Base-by-base conservation (phyloP, 2,329 filamentous ascomycete genomes). In the Bretziella fagacearum region DNA sequence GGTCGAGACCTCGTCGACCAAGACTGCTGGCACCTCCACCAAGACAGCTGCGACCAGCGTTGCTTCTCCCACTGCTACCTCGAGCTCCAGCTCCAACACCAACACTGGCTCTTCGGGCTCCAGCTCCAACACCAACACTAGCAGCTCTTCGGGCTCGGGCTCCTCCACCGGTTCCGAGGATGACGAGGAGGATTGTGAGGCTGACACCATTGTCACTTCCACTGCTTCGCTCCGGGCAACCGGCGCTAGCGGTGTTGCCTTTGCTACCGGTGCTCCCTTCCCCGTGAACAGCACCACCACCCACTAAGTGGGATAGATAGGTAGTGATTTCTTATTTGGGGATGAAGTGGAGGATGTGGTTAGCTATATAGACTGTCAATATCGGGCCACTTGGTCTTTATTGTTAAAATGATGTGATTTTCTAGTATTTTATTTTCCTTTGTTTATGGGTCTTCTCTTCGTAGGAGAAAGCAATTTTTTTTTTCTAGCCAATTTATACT, bases 211-310 rank as follows among this genome's bases (percentile, higher is more conserved):
- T 3, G 56, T 56, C 53, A 55, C 57, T 13, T 20, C 26, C 4
- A 44, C 57, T 57, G 50, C 50, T 55, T 30, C 53, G n/a, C 25
- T 57, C 30, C 60, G 58, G 29, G 58, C 62, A 51, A 63, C 62
- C 46, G 59, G 63, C 43, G 58, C 49, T 37, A 46, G 49, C 22
- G 44, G 46, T 42, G 39, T 55, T 25, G 57, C 55, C 36, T 58
- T 55, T 25, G 55, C 55, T 25, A 56, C 54, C 41, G 54, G 56
- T 27, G 58, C 66, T 53, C 66, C 60, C 60, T 66, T 66, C 43
- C 58, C 56, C 52, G 55, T 51, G 53, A 63, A 64, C 60, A 58
- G 58, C 50, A 62, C 63, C 43, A 51, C 51, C 48, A 52, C 60
- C 40, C 52, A 56, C 52, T 60, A 60, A 44, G 56, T 17, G 30